phyloP scores from a whole-genome alignment of 441 rosid genomes.

The Corymbia citriodora region DNA sequence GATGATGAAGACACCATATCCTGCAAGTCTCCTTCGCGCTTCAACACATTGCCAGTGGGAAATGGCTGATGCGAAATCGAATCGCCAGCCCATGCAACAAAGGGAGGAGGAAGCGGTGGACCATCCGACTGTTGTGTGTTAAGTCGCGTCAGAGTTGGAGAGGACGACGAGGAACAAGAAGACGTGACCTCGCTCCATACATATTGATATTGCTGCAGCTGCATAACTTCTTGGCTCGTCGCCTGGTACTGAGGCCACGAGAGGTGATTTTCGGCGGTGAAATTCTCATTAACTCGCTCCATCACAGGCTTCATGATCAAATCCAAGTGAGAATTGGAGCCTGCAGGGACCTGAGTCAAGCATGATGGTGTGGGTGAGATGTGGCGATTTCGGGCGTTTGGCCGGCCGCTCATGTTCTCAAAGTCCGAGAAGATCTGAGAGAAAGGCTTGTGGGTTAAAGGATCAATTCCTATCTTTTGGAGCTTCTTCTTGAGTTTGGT shows the following conservation, averaged over 20 bases:
- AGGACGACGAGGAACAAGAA: slow-evolving; percentile 58
- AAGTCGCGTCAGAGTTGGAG: slow-evolving; percentile 28
- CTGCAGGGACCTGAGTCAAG: slow-evolving; percentile 16
- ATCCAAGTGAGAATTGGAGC: slow-evolving; percentile 8
- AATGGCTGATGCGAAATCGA: background rate
- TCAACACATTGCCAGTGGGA: background rate
- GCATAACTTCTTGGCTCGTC: slow-evolving; percentile 3
- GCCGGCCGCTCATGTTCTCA: slow-evolving; percentile 33
- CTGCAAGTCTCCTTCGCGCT: background rate
- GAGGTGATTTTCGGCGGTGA: slow-evolving; percentile 6
- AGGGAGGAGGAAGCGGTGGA: background rate
- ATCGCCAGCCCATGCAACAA: background rate
- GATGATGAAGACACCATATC: background rate
- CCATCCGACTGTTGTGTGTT: slow-evolving; percentile 7
- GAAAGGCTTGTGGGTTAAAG: slow-evolving; percentile 48
- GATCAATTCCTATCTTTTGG: slow-evolving; percentile 52
- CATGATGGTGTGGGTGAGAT: slow-evolving; percentile 8
- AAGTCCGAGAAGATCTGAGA: slow-evolving; percentile 45
- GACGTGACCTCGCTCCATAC: slow-evolving; percentile 40
- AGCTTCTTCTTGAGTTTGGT: slow-evolving; percentile 53
- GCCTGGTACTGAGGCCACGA: slow-evolving; percentile 29
- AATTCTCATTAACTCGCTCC: slow-evolving; percentile 28
- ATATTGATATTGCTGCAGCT: background rate
- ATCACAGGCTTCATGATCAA: slow-evolving; percentile 5
- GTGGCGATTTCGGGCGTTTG: slow-evolving; percentile 17